These are phyloP conservation scores for Mitragyna speciosa DNA, from an alignment of 257 asterid species.

Conservation along the genomic window DNA sequence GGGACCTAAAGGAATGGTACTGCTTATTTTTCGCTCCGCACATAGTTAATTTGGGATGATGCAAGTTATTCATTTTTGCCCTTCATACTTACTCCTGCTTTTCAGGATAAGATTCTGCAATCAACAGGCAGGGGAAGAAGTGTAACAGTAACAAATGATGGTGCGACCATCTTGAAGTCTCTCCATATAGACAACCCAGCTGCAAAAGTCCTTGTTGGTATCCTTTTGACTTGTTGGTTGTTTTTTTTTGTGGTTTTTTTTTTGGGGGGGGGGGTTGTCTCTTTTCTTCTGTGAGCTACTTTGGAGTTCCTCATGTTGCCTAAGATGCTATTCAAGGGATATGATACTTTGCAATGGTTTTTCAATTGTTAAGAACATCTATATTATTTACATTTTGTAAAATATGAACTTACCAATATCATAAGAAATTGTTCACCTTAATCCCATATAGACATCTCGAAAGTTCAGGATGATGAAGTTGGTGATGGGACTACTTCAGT, in stretches of 20 bases:
- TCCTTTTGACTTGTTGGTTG: constrained; percentile 36
- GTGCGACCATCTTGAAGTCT: constrained; percentile 96
- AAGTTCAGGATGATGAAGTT: constrained; percentile 98
- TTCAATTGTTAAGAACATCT: not conserved
- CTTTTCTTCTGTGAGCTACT: not conserved
- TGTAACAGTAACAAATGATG: constrained; percentile 96
- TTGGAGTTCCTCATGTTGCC: not conserved
- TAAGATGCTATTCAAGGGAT: not conserved
- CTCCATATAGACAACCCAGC: constrained; percentile 97
- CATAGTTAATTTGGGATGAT: not conserved
- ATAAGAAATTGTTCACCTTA: constrained; percentile 22
- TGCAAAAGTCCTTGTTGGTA: constrained; percentile 98
- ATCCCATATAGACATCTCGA: constrained; percentile 69
- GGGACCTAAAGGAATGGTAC: constrained; percentile 98
- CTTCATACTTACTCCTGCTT: constrained; percentile 1
- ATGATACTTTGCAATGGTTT: not conserved
- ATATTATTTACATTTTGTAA: not conserved
- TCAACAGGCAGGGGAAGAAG: constrained; percentile 82
- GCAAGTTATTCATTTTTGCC: not conserved
- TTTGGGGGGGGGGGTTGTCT: no score
- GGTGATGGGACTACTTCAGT: constrained; percentile 99
- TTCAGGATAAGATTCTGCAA: constrained; percentile 92
- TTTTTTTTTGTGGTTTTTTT: not conserved
- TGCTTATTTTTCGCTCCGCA: not conserved
- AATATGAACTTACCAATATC: not conserved